Base-by-base conservation (phyloP, 2,329 filamentous ascomycete species). In the Trichoderma sp. region DNA sequence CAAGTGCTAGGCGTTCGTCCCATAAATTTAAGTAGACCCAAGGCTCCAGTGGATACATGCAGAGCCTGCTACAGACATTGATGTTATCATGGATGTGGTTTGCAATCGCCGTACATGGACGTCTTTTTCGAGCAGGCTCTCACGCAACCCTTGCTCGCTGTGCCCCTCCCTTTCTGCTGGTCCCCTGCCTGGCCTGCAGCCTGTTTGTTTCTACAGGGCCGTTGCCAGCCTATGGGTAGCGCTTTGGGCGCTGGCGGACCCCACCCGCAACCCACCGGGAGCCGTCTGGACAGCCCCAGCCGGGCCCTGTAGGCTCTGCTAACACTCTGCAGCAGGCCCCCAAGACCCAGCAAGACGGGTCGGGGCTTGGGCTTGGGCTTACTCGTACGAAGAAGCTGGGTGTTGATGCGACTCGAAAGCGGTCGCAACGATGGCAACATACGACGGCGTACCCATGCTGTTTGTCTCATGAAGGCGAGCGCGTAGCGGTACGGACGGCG, bases 151-250 rank as follows among this genome's bases (percentile, higher is more conserved):
- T 27, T 43, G 57, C 24, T 1, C 5, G n/a, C 29, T 49, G 33
- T n/a, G 67, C 29, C 59, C 37, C 59, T 58, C 53, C 52, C n/a
- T 27, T 27, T 27, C 27, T 27, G 27, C 27, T 27, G 27, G 27
- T 58, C 53, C 52, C n/a, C 21, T 21, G 53, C 52, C 53, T 27
- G 47, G 47, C 47, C n/a, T 14, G 52, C 58, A 29, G 52, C 47
- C 21, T 49, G 47, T 67, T 31, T 40, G 53, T 31, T 57, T 53
- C 40, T 43, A 43, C 52, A 69, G 62, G 59, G 60, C 52, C 52
- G 27, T 31, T 31, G 47, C 59, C 59, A 60, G 56, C 65, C 65
- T 61, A 31, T 62, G 11, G 58, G 37, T 56, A 33, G 66, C 66
- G 55, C 63, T 7, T 27, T 47, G 62, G 52, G 13, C 62, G 11